Base-by-base conservation (phyloP, 108 stramenopile genomes). In the Pseudonitzschia pungens region DNA sequence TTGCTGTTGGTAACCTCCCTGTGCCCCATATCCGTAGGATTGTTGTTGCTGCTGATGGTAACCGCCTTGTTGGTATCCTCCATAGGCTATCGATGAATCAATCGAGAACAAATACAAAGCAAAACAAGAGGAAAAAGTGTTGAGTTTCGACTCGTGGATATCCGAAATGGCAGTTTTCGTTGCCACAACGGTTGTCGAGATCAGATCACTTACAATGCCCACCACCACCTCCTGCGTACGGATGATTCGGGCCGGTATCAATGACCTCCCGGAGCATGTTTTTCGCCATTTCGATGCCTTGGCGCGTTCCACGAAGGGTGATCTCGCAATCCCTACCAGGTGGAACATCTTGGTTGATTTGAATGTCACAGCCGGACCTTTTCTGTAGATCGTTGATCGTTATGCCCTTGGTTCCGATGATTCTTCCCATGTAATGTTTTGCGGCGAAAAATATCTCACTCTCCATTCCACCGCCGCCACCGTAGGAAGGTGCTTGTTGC, bases 371-470 rank as follows among this genome's bases (percentile, higher is more conserved):
- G 14, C 88, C 90, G 0, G 92, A 94, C 20, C 90, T 74, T 53
- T 85, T 82, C 70, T 97, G 96, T 44, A 97, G 79, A 77, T 95
- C 94, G 70, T 95, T 94, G 62, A 97, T 94, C 21, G 96, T 97
- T 12, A 88, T 77, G 31, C 96, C 96, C 69, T 90, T 88, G 41
- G 86, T 82, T 16, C 96, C 96, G 69, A 97, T 97, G 14, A 97
- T 79, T 27, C 92, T 77, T 15, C 94, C 94, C 91, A 97, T 95
- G 81, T 84, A 91, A 51, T 78, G 86, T 52, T 92, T 92, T 2
- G 85, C 83, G 48, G 83, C 90, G 44, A 86, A 87, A 59, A 91
- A 81, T 58, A 92, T 66, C 89, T 88, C 22, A 60, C 72, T 55
- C 2, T 55, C 33, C 81, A 82, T 48, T 83, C 78, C 15, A 77